A percentile compares a stretch with the other conserved stretches of the same genome.
phyloP scores from a whole-genome alignment of 306 rosid genomes.

The Betula pendula region DNA sequence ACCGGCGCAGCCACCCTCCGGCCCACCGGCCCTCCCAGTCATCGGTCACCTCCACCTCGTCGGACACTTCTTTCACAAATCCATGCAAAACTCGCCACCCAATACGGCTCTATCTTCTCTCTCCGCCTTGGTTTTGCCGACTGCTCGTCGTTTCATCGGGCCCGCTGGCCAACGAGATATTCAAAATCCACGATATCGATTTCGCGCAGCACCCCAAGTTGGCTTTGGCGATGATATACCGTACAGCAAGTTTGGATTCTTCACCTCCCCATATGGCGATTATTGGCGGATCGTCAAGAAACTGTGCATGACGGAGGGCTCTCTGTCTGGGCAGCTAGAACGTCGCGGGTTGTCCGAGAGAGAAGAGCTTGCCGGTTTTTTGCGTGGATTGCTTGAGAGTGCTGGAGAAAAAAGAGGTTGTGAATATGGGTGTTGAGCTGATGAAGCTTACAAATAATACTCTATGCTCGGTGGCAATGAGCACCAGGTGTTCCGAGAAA shows the following conservation, averaged over 20 bases:
- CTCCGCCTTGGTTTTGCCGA: conserved; percentile 31
- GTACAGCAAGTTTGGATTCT: conserved; percentile 35
- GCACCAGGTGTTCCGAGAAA: conserved; percentile 43
- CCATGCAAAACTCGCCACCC: conserved; percentile 38
- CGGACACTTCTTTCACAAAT: conserved; percentile 34
- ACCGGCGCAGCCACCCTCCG: neutral
- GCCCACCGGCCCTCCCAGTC: conserved; percentile 43
- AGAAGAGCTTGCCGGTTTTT: neutral
- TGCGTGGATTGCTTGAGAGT: conserved; percentile 23
- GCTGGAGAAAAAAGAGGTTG: neutral
- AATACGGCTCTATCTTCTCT: conserved; percentile 45
- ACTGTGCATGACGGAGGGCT: conserved; percentile 41
- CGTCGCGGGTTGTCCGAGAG: neutral
- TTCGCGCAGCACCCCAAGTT: conserved; percentile 42
- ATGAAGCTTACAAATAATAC: conserved; percentile 53
- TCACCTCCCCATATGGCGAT: conserved; percentile 44
- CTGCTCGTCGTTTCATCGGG: conserved; percentile 37
- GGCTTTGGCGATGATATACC: conserved; percentile 44
- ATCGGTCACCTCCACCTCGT: conserved; percentile 53
- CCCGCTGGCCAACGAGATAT: conserved; percentile 34
- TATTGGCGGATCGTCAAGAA: conserved; percentile 54
- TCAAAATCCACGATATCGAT: conserved; percentile 43
- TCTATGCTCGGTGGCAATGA: conserved; percentile 50
- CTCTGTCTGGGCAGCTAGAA: conserved; percentile 14
- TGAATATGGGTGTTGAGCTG: conserved; percentile 45